phyloP scores from a whole-genome alignment of 345 rosid genomes.

The Rhodomyrtus tomentosa region DNA sequence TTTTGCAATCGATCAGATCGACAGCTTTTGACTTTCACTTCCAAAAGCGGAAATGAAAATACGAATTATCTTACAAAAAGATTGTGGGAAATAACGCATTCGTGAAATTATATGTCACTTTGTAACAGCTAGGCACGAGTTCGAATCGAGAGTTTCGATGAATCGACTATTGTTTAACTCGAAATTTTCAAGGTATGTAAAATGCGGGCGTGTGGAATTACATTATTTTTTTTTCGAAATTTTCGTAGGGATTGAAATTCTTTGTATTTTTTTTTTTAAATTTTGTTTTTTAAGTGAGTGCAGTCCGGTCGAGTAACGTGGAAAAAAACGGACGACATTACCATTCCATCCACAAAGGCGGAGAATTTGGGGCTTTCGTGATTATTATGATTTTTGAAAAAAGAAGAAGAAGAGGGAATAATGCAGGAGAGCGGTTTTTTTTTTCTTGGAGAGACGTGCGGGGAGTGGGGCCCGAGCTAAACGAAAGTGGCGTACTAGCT shows the following conservation, averaged over 20 bases:
- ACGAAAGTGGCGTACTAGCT: neutral
- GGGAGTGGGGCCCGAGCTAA: neutral
- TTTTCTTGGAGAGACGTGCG: neutral
- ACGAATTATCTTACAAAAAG: neutral
- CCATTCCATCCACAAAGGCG: neutral
- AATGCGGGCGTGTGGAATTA: fast-evolving
- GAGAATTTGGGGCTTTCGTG: neutral
- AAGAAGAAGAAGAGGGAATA: neutral
- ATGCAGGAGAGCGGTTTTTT: neutral
- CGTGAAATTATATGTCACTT: neutral
- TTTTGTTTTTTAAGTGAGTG: neutral
- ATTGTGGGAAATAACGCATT: fast-evolving
- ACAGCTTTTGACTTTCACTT: fast-evolving
- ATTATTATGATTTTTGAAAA: neutral
- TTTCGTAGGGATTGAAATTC: neutral
- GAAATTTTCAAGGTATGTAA: fast-evolving
- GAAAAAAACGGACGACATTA: neutral
- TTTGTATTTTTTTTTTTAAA: no score
- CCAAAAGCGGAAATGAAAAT: no score
- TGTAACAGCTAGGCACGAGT: neutral
- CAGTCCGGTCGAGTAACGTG: neutral
- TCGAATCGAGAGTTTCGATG: fast-evolving
- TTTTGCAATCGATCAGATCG: fast-evolving
- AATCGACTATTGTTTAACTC: fast-evolving
- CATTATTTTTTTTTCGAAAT: neutral